These are phyloP conservation scores for Xylaria acuta DNA, from an alignment of 495 filamentous ascomycete genomes.

Conservation along the genomic window DNA sequence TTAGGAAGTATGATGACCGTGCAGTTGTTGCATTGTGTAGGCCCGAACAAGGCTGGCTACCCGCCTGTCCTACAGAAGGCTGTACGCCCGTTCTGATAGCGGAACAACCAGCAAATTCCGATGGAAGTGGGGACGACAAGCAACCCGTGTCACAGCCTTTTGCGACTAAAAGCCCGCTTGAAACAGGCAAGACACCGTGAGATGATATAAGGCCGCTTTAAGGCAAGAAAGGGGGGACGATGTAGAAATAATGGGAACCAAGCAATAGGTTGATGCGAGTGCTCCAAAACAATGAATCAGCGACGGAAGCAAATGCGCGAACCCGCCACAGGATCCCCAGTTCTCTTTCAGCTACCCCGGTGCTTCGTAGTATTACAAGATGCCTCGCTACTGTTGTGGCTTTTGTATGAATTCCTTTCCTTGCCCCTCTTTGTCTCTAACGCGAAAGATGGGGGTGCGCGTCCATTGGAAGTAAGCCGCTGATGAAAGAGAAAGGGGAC, in stretches of 20 bases:
- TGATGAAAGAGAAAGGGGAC: neutral
- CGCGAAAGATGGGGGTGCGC: neutral
- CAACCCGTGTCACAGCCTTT: neutral
- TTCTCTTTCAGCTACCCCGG: constrained; percentile 16
- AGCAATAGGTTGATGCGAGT: constrained; percentile 7
- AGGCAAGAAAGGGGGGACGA: neutral
- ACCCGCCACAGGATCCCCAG: constrained; percentile 21
- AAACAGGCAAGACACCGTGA: constrained; percentile 5
- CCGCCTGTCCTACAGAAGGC: neutral
- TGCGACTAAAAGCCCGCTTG: neutral
- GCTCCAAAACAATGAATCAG: constrained; percentile 26
- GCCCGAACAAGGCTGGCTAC: constrained; percentile 20
- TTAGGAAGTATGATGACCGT: constrained; percentile 13
- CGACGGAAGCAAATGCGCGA: constrained; percentile 24
- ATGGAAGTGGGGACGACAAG: neutral
- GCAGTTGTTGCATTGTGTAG: constrained; percentile 3
- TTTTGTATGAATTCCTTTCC: constrained; percentile 1
- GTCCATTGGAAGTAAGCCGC: neutral
- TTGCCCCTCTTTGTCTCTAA: constrained; percentile 10
- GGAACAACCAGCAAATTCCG: neutral
- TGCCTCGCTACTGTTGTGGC: constrained; percentile 15
- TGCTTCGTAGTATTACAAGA: constrained; percentile 10
- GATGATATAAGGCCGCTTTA: constrained; percentile 4
- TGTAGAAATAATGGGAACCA: too few relatives aligned
- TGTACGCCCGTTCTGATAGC: neutral